A percentile compares a stretch with the other conserved stretches of the same genome.
Conservation (phyloP, 2,329 filamentous ascomycete species). For the Niveomyces coronatus region DNA sequence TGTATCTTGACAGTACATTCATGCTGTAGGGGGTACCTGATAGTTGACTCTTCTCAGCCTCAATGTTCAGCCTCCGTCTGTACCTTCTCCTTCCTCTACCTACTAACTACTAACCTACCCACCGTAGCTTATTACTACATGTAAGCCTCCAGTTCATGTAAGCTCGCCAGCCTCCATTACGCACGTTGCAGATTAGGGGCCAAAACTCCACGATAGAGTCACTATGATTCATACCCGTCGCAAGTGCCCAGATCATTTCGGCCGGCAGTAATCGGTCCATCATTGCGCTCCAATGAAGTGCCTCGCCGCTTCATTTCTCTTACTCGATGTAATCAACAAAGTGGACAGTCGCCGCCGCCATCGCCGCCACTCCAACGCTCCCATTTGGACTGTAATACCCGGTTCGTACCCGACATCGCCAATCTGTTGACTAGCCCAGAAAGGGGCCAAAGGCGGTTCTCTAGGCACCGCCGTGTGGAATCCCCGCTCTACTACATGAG, state of each 20-base stretch:
- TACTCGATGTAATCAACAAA: background rate
- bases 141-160: no score
- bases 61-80: no score
- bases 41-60: no score
- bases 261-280: background rate
- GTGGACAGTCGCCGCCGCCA: background rate
- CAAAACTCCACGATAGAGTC: background rate
- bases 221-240: slow-evolving; percentile 5
- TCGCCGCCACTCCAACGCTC: no score
- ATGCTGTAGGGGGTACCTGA: no score
- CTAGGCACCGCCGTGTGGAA: background rate
- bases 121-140: no score
- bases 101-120: no score
- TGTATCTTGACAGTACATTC: no score
- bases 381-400: no score
- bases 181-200: slow-evolving; percentile 5
- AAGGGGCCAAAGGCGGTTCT: background rate
- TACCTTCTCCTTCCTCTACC: no score
- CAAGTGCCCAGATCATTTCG: background rate
- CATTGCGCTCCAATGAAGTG: background rate
- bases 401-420: no score
- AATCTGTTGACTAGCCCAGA: background rate
- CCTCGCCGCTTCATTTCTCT: background rate
- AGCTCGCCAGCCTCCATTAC: slow-evolving; percentile 4
- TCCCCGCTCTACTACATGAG: slow-evolving; percentile 43